phyloP scores from a whole-genome alignment of 2,329 filamentous ascomycete genomes.

The Emericellopsis cladophorae region DNA sequence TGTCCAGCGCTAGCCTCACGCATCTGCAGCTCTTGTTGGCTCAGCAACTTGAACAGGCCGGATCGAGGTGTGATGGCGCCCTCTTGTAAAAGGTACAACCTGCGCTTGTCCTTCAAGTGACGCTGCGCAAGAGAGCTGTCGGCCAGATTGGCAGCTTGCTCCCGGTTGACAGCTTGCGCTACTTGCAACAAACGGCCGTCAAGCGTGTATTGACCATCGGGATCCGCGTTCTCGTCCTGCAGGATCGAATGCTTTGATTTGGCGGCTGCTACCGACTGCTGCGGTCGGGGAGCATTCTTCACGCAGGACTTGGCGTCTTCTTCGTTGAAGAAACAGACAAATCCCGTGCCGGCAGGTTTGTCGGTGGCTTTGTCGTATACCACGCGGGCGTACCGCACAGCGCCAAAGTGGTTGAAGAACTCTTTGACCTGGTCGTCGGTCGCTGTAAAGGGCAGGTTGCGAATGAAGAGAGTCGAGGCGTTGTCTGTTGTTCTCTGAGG shows the following conservation, averaged over 20 bases:
- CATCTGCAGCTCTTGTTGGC: conserved; percentile 73
- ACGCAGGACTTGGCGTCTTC: conserved; percentile 69
- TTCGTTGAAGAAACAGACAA: conserved; percentile 78
- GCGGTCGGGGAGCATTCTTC: conserved; percentile 54
- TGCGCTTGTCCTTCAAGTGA: conserved; percentile 75
- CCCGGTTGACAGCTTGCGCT: conserved; percentile 71
- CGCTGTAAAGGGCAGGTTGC: conserved; percentile 83
- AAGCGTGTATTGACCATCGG: conserved; percentile 75
- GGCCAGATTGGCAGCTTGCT: conserved; percentile 64
- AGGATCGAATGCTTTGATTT: conserved; percentile 71
- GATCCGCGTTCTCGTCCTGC: conserved; percentile 73
- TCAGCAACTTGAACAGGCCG: conserved; percentile 62
- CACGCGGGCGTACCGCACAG: conserved; percentile 79
- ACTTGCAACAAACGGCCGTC: conserved; percentile 81
- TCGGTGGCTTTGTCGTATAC: conserved; percentile 80
- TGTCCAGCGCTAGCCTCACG: conserved; percentile 78
- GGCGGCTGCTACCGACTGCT: conserved; percentile 26
- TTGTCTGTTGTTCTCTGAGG: conserved; percentile 42
- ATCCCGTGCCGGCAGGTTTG: conserved; percentile 81
- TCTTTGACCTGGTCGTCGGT: conserved; percentile 71
- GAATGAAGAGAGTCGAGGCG: conserved; percentile 74
- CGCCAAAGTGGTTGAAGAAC: conserved; percentile 81
- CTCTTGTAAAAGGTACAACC: conserved; percentile 77
- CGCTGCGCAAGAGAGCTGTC: conserved; percentile 51
- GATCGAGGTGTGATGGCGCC: conserved; percentile 71